phyloP scores from a whole-genome alignment of 2,329 filamentous ascomycete species.

The Pseudopithomyces maydicus region DNA sequence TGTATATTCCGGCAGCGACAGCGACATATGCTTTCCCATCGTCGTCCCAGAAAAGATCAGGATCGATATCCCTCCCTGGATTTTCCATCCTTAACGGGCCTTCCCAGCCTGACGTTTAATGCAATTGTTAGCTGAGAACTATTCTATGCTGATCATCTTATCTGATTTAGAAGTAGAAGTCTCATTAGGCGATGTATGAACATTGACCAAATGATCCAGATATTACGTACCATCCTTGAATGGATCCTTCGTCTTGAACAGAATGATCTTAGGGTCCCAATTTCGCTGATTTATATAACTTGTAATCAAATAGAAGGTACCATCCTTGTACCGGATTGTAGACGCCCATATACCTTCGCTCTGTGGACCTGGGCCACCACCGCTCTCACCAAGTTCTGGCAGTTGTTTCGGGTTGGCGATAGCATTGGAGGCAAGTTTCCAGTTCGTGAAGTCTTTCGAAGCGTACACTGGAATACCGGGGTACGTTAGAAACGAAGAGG shows the following conservation, averaged over 20 bases:
- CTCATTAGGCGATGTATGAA: no score
- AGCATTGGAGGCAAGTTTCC: slow-evolving; percentile 43
- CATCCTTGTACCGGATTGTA: slow-evolving; percentile 44
- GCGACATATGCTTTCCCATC: slow-evolving; percentile 51
- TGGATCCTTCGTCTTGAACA: slow-evolving; percentile 50
- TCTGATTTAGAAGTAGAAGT: no score
- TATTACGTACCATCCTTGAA: slow-evolving; percentile 35
- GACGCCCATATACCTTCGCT: slow-evolving; percentile 44
- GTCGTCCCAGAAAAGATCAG: slow-evolving; percentile 56
- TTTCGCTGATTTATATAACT: slow-evolving; percentile 18
- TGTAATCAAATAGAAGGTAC: slow-evolving; percentile 46
- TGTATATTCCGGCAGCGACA: slow-evolving; percentile 23
- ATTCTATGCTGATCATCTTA: no score
- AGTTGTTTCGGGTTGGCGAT: slow-evolving; percentile 40
- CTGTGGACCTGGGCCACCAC: neutral
- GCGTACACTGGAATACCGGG: slow-evolving; percentile 54
- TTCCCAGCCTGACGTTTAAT: slow-evolving; percentile 51
- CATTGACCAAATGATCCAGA: no score
- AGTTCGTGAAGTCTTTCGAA: slow-evolving; percentile 51
- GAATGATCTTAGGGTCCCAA: slow-evolving; percentile 35
- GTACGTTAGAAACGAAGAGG: slow-evolving; percentile 53
- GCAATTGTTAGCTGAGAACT: no score
- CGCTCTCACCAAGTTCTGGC: slow-evolving; percentile 19
- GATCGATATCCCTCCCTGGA: slow-evolving; percentile 57
- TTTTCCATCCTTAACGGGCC: slow-evolving; percentile 55